These are phyloP conservation scores for Penicillium longicatenatum DNA, from an alignment of 495 filamentous ascomycete genomes.

Conservation along the genomic window DNA sequence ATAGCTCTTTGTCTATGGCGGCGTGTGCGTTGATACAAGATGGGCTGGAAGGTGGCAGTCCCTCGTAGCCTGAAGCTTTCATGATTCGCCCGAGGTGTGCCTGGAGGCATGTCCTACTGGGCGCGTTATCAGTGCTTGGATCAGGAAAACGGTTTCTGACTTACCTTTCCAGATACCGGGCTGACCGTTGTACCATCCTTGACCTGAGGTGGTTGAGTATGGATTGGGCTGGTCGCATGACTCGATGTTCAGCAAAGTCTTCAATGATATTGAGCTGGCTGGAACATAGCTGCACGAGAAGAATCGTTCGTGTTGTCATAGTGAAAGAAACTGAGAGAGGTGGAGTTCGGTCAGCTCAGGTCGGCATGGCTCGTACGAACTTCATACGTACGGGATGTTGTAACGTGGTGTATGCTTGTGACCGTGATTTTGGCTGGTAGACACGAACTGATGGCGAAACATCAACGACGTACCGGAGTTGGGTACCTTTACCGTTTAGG, in stretches of 20 bases:
- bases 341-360: not conserved
- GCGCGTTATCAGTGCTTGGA: not conserved
- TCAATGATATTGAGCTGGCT: not conserved
- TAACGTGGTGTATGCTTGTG: not conserved
- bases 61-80: not conserved
- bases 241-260: not conserved
- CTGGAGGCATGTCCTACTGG: slow-evolving; percentile 2
- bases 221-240: not conserved
- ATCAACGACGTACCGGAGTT: not conserved
- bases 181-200: not conserved
- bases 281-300: not conserved
- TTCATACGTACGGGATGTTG: not conserved
- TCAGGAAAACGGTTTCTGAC: slow-evolving; percentile 1
- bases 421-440: not conserved
- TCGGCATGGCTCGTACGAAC: not conserved
- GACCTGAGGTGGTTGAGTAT: not conserved
- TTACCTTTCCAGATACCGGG: slow-evolving; percentile 1
- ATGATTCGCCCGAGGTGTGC: not conserved
- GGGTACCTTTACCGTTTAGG: not conserved
- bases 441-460: not conserved
- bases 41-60: slow-evolving; percentile 2
- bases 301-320: not conserved
- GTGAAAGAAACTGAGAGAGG: not conserved
- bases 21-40: not conserved
- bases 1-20: not conserved